phyloP scores from a whole-genome alignment of 169 alveolate genomes.

The Toxoplasma gondii region DNA sequence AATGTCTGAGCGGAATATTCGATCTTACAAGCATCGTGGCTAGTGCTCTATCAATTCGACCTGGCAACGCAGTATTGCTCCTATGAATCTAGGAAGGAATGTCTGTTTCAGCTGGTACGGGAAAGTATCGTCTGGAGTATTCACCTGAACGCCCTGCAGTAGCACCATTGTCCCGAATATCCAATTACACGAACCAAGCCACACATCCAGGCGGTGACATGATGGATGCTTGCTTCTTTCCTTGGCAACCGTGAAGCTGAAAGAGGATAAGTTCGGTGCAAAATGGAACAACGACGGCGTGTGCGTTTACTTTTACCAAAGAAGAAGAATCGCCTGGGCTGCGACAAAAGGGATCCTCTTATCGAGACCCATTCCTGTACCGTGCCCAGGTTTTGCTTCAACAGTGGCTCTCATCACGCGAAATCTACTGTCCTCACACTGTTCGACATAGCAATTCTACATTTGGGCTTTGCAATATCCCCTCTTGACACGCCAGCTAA shows the following conservation, averaged over 20 bases:
- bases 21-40: not conserved
- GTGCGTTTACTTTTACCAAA: not conserved
- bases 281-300: not conserved
- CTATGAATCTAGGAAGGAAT: not conserved
- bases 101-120: not conserved
- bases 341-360: conserved; percentile 13
- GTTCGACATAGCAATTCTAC: no score
- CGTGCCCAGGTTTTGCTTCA: no score
- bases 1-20: not conserved
- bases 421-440: no score
- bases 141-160: not conserved
- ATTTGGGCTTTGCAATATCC: no score
- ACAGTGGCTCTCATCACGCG: no score
- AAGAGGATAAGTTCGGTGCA: not conserved
- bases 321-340: conserved; percentile 26
- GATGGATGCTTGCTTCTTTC: not conserved
- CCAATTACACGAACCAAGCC: conserved; percentile 5
- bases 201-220: not conserved
- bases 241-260: conserved; percentile 10
- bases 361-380: not conserved
- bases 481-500: no score
- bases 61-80: not conserved
- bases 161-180: not conserved
- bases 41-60: not conserved
- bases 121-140: not conserved